phyloP scores from a whole-genome alignment of 805 yeast species.

The Blastobotrys attinorum region DNA sequence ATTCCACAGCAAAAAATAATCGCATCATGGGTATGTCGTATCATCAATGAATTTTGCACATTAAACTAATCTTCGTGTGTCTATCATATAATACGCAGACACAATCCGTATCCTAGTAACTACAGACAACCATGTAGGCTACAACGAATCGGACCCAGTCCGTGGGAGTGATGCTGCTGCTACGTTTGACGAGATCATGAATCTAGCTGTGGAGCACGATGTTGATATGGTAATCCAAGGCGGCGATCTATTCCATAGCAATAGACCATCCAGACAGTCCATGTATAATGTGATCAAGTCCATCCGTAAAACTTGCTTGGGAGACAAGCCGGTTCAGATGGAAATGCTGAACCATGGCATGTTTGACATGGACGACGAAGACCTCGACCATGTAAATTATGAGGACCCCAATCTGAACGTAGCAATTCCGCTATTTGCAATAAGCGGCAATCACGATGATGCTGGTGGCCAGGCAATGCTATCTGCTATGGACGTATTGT shows the following conservation, averaged over 20 bases:
- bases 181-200: conserved; percentile 78
- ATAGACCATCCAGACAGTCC: conserved; percentile 82
- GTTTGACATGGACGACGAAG: conserved; percentile 42
- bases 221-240: conserved; percentile 84
- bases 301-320: conserved; percentile 64
- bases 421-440: conserved; percentile 83
- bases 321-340: conserved; percentile 80
- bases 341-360: conserved; percentile 77
- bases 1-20: no score
- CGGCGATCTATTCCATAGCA: conserved; percentile 88
- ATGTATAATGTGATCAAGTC: conserved; percentile 73
- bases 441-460: conserved; percentile 95
- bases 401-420: conserved; percentile 88
- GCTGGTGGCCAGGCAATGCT: conserved; percentile 72
- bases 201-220: conserved; percentile 56
- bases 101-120: conserved; percentile 76
- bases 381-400: conserved; percentile 62
- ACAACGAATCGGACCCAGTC: conserved; percentile 79
- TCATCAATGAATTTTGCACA: no score
- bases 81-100: conserved; percentile 27
- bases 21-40: no score
- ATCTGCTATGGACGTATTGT: conserved; percentile 78
- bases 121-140: conserved; percentile 96
- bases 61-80: no score
- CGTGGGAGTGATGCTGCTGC: conserved; percentile 85